These are phyloP conservation scores for Penicillium psychrosexuale DNA, from an alignment of 2,329 filamentous ascomycete species.

Conservation along the genomic window DNA sequence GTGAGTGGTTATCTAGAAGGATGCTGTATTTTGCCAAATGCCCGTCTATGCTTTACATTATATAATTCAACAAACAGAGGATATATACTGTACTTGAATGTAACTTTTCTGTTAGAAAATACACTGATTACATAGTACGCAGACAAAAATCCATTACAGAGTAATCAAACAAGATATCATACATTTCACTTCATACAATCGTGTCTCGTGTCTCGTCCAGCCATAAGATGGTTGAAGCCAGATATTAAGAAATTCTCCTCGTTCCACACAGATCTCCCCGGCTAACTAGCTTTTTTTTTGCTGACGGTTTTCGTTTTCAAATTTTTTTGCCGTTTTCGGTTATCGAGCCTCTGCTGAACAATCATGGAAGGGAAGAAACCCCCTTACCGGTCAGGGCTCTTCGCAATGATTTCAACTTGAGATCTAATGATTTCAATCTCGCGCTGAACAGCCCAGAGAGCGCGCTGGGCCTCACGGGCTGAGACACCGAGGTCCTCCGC, in stretches of 20 bases:
- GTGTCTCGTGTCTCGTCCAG: not conserved
- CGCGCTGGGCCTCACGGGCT: constrained; percentile 5
- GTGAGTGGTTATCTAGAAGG: not conserved
- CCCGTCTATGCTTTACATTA: not conserved
- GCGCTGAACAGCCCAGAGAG: constrained; percentile 2
- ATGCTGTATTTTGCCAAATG: not conserved
- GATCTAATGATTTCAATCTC: constrained; percentile 6
- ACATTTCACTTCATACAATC: constrained; percentile 4
- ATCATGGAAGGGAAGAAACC: not conserved
- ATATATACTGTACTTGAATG: not conserved
- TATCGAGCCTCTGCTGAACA: not conserved
- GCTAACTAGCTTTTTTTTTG: not conserved
- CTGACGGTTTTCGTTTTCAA: not conserved
- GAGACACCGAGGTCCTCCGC: not conserved
- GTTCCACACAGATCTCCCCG: not conserved
- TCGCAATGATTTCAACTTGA: constrained; percentile 2
- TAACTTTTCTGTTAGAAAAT: not conserved
- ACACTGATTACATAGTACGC: not conserved
- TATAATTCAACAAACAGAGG: not conserved
- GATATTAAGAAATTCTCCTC: not conserved
- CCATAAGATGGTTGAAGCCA: not conserved
- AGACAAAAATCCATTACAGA: not conserved
- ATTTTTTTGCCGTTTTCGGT: not conserved
- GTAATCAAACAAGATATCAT: not conserved
- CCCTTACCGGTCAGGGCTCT: not conserved